phyloP scores from a whole-genome alignment of 106 monocot genomes.

The Dioscorea zingiberensis region DNA sequence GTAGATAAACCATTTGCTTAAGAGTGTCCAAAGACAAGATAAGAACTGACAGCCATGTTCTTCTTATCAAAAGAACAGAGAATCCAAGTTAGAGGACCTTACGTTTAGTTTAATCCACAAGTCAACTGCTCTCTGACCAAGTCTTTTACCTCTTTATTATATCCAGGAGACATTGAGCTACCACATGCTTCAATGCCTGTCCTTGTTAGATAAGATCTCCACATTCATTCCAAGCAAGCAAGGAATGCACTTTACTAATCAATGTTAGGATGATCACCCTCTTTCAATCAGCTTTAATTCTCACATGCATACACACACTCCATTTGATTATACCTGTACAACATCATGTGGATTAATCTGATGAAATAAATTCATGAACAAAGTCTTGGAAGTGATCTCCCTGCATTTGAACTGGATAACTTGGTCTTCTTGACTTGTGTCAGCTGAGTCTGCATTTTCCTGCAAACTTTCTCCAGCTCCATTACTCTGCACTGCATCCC shows the following conservation, averaged over 20 bases:
- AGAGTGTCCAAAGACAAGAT: neutral
- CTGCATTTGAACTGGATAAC: conserved; percentile 2
- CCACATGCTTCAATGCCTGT: conserved; percentile 9
- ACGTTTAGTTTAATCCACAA: conserved; percentile 1
- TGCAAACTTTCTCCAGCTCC: conserved; percentile 84
- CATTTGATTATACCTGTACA: neutral
- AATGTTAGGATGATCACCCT: neutral
- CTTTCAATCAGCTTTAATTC: neutral
- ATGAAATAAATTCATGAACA: conserved; percentile 69
- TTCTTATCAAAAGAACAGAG: neutral
- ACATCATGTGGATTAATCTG: neutral
- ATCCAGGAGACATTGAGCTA: neutral
- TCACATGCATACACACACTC: neutral
- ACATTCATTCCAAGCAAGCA: neutral
- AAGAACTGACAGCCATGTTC: neutral
- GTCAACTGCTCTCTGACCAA: conserved; percentile 7
- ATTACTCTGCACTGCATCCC: conserved; percentile 86
- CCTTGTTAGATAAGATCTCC: neutral
- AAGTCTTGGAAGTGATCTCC: conserved; percentile 72
- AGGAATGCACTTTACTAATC: neutral
- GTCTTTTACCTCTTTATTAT: neutral
- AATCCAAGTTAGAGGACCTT: neutral
- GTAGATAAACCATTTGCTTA: no score
- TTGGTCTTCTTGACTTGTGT: conserved; percentile 42
- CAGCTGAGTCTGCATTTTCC: conserved; percentile 80